Base-by-base conservation (phyloP, 140 eudicot genomes). In the Flaveria floridana region DNA sequence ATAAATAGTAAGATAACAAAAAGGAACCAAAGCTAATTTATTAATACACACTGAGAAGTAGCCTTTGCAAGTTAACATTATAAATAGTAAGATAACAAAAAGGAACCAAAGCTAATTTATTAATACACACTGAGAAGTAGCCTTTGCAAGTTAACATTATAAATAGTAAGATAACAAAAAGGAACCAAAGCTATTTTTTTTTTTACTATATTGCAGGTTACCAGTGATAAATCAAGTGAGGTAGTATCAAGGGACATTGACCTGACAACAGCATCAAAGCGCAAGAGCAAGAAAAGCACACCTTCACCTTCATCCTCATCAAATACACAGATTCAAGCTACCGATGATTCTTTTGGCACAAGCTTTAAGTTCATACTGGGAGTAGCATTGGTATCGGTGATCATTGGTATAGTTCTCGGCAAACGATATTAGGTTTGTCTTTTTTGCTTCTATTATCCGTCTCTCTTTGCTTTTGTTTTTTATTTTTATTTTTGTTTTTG, bases 351-450 rank as follows among this genome's bases (percentile, higher is more conserved):
- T 81, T 74, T 87, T 63, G 82, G 77, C 11, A 76, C 79, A 83
- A 85, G 82, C 75, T 12, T 79, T 30, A 94, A 94, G 82, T 48
- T 94, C 83, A 78, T 93, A 28, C 1, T 90, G 46, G 98, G 97
- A 51, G 91, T 94, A 39, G 99, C 99, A 26, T 80, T 92, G 74
- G 86, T 89, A 6, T 92, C 97, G 0, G 69, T 92, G 19, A 79
- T 92, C 65, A 18, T 87, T 20, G 97, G 97, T 65, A 75, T 92
- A 39, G 78, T 92, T 86, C 90, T 92, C 21, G 97, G 97, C 13
- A 92, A 89, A 85, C 83, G 86, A 78, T 92, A 92, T 55, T 92
- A 84, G 78, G 37, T 55, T 41, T 46, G 59, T 56, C 55, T 15
- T 41, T 34, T 34, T 82, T 78, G 14, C 30, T 57, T 1, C 25